Conservation (phyloP, 768 basidiomycete genomes). For the Antrodiella citrinella region DNA sequence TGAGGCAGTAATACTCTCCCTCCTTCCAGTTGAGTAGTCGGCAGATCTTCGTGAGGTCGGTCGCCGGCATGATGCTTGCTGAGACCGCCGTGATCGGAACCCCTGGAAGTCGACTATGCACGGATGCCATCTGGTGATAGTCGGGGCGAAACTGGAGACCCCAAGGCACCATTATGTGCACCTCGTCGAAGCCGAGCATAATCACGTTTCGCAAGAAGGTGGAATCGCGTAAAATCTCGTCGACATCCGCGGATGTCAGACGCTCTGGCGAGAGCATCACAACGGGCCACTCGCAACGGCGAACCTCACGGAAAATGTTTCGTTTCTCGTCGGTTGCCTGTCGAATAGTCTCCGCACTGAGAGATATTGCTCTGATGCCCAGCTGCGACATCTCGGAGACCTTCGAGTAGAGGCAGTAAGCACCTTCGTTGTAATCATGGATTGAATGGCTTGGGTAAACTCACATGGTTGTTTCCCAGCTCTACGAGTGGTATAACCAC, state of each 20-base stretch:
- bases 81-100: not conserved
- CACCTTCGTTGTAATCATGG: not conserved
- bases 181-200: slow-evolving; percentile 5
- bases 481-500: slow-evolving; percentile 8
- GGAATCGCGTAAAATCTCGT: slow-evolving; percentile 1
- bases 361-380: not conserved
- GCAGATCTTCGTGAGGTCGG: not conserved
- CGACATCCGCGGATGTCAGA: slow-evolving; percentile 4
- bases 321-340: not conserved
- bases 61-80: not conserved
- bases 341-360: slow-evolving; percentile 1
- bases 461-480: slow-evolving; percentile 8
- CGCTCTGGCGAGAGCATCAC: slow-evolving; percentile 4
- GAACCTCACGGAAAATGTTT: not conserved
- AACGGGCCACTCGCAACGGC: not conserved
- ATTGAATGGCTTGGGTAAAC: not conserved
- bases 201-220: slow-evolving; percentile 1
- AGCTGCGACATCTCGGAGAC: slow-evolving; percentile 2
- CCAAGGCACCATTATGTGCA: slow-evolving; percentile 4
- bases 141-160: slow-evolving; percentile 1
- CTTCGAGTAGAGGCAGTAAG: not conserved
- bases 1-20: not conserved
- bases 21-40: not conserved
- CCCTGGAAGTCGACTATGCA: not conserved
- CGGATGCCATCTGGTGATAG: not conserved